Evolutionary conservation across 148 eudicot genomes (phyloP), one percentile per base, ranked within the genome.

Genomic region (Rhododendron williamsianum): DNA sequence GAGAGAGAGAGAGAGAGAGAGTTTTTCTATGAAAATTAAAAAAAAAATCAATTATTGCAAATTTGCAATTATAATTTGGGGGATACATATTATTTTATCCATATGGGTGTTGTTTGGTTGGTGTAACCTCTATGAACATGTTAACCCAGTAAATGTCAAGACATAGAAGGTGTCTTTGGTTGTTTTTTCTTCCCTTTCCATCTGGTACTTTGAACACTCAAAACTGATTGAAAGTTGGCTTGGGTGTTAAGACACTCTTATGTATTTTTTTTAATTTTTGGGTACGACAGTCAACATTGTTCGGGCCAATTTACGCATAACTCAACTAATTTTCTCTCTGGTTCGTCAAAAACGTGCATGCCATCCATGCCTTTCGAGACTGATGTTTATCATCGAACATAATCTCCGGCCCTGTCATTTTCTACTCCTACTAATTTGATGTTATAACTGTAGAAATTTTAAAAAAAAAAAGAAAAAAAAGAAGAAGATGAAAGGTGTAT

Each of bases 111-210:
- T 52, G 82, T 54, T 54, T 27, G 48, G 83, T 81, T 56, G 83
- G 83, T 81, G 35, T 36, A 54, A 35, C 83, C 16, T 45, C 83
- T 81, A 13, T 81, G n/a, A 52, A 19, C 83, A 36, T 81, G 48
- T 45, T 35, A 19, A 74, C 19, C 78, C 78, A 15, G 18, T 36
- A 18, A 74, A 35, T 36, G 46, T 38, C n/a, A 74, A 74, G 78
- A 74, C 48, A 18, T 33, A 33, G 10, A 46, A 74, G 46, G 10
- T 21, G 36, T 12, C 33, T 52, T 51, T 13, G 51, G 51, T 52
- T 52, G 15, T 13, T 52, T 52, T 15, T 13, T 41, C 8, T 4
- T 4, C 56, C 56, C 56, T 52, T 51, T 52, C 18, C 56, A 19
- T 56, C 21, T 18, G 63, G 63, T 18, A 56, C 63, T 56, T 52